Evolutionary conservation across 2,329 filamentous ascomycete species (phyloP), one percentile per base, ranked within the genome.

Genomic region (Ilyonectria sp.): DNA sequence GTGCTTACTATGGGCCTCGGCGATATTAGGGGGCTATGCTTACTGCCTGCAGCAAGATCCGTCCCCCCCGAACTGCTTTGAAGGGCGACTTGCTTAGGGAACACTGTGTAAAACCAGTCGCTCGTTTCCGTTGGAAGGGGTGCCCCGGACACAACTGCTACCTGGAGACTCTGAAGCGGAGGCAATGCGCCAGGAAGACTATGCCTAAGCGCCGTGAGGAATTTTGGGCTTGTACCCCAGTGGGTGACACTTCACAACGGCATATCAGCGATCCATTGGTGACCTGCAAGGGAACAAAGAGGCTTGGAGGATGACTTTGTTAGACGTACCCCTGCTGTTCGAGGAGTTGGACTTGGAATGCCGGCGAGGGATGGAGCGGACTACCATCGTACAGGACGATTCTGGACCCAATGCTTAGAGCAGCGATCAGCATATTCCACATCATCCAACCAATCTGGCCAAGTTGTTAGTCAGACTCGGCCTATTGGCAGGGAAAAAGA

Each of bases 191-290:
- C 40, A 19, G 40, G 15, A 19, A 44, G 40, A 44, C 40, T 44
- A 44, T 44, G 40, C 40, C 40, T 44, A 44, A 50, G 23, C 47
- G 47, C 29, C 21, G 47, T 31, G 10, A 50, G 47, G 47, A 50
- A 50, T 50, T 50, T 50, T 31, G 47, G 47, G 47, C 47, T 50
- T 50, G 47, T 50, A 31, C 47, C 21, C 47, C 47, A 50, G 47
- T 50, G 47, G 29, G 47, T 50, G 29, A 50, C 29, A 50, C 47
- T 50, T 50, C 17, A 31, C 23, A 26, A 17, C 47, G 23, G 40
- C 47, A 50, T 50, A 31, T 50, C 47, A 50, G 47, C 47, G 47
- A 50, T 50, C 29, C 7, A 50, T 26, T 26, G 47, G 47, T 29
- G 29, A 50, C 47, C 7, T 11, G 47, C 47, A 17, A 31, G 23